These are phyloP conservation scores for Saccharomycopsis crataegensis DNA, from an alignment of 1,139 yeast species.

Conservation along the genomic window DNA sequence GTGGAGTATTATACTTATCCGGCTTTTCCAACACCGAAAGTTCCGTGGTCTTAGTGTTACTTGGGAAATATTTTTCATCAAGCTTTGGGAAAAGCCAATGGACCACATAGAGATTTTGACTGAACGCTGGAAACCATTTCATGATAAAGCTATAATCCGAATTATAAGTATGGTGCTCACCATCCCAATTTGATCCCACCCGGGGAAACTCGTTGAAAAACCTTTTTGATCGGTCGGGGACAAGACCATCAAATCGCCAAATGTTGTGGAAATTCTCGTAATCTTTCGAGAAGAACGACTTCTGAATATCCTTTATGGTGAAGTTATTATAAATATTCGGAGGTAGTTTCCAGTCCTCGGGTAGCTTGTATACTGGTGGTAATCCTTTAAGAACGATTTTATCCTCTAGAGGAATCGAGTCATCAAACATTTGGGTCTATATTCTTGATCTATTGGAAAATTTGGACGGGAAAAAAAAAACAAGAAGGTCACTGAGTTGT, in stretches of 20 bases:
- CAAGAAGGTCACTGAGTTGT: no score
- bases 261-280: slow-evolving; percentile 13
- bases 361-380: slow-evolving; percentile 6
- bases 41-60: not conserved
- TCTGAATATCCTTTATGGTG: slow-evolving; percentile 7
- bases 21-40: not conserved
- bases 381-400: not conserved
- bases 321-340: slow-evolving; percentile 12
- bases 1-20: slow-evolving; percentile 1
- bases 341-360: not conserved
- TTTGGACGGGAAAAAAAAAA: no score
- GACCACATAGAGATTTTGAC: slow-evolving; percentile 11
- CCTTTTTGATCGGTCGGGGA: slow-evolving; percentile 9
- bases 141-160: slow-evolving; percentile 11
- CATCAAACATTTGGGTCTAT: slow-evolving; percentile 7
- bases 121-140: slow-evolving; percentile 13
- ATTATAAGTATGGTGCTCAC: slow-evolving; percentile 14
- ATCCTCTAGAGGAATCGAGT: slow-evolving; percentile 8
- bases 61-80: not conserved
- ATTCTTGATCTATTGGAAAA: no score
- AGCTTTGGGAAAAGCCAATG: slow-evolving; percentile 12
- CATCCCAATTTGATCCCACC: slow-evolving; percentile 14
- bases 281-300: slow-evolving; percentile 15
- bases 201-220: slow-evolving; percentile 16
- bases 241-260: slow-evolving; percentile 15